Evolutionary conservation across 768 basidiomycete species (phyloP).

Genomic region (Pisolithus albus): DNA sequence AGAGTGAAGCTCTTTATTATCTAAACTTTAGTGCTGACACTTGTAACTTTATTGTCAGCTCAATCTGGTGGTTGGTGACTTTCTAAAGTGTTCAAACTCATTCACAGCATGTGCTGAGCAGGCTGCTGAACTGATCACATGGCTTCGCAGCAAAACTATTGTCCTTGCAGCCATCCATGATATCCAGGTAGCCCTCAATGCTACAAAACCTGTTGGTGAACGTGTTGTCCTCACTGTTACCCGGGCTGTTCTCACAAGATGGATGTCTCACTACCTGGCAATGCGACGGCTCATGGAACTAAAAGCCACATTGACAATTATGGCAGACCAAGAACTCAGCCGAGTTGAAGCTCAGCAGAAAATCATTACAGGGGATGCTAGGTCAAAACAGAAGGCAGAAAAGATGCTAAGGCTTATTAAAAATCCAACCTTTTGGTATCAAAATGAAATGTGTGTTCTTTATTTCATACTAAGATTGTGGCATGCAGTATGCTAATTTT

Average conservation of each 20-base stretch:
- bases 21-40: background rate
- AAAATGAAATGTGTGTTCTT: too few relatives aligned
- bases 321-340: too few relatives aligned
- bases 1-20: background rate
- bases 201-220: background rate
- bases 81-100: conserved; percentile 20
- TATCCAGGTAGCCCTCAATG: conserved; percentile 7
- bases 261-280: background rate
- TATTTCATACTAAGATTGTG: too few relatives aligned
- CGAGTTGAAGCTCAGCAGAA: too few relatives aligned
- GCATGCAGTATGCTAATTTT: too few relatives aligned
- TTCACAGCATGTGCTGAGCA: conserved; percentile 11
- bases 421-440: background rate
- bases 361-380: conserved; percentile 20
- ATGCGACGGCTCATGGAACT: background rate
- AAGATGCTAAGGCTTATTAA: background rate
- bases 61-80: conserved; percentile 36
- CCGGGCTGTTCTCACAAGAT: background rate
- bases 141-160: conserved; percentile 30
- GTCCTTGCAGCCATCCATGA: conserved; percentile 26
- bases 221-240: background rate
- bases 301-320: too few relatives aligned
- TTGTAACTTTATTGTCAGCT: conserved; percentile 18
- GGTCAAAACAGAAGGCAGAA: background rate
- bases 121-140: conserved; percentile 30